phyloP scores from a whole-genome alignment of 2,329 filamentous ascomycete species.

The Fusarium continuum region DNA sequence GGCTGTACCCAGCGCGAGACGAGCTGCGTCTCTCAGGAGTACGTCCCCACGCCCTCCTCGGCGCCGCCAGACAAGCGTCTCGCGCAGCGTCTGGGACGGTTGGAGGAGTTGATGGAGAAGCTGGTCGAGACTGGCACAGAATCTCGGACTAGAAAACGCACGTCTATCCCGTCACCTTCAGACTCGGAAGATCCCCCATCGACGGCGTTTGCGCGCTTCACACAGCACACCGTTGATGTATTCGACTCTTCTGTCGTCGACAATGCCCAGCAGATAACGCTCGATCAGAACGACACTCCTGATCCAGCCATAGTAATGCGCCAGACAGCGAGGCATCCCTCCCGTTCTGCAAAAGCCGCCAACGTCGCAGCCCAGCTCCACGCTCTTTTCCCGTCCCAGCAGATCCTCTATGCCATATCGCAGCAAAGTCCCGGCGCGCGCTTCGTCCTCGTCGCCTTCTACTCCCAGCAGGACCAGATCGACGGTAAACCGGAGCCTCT shows the following conservation, averaged over 20 bases:
- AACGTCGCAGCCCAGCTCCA: constrained; percentile 30
- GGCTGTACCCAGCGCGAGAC: constrained; percentile 56
- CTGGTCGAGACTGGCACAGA: constrained; percentile 50
- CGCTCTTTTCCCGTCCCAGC: constrained; percentile 36
- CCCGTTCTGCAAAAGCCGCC: constrained; percentile 19
- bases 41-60: constrained; percentile 47
- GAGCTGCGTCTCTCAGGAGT: constrained; percentile 59
- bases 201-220: constrained; percentile 26
- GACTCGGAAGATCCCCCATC: constrained; percentile 17
- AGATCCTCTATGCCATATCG: constrained; percentile 37
- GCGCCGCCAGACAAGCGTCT: constrained; percentile 51
- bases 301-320: not conserved
- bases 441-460: constrained; percentile 43
- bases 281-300: constrained; percentile 3
- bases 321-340: not conserved
- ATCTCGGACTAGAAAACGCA: not conserved
- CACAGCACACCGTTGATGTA: constrained; percentile 38
- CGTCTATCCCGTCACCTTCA: constrained; percentile 30
- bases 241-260: constrained; percentile 32
- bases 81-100: constrained; percentile 54
- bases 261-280: constrained; percentile 33
- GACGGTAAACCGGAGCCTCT: constrained; percentile 45
- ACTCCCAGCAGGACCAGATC: constrained; percentile 44
- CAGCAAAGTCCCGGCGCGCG: constrained; percentile 38
- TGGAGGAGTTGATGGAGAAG: constrained; percentile 59